These are phyloP conservation scores for Leucaena leucocephala DNA, from an alignment of 306 rosid genomes.

Conservation along the genomic window DNA sequence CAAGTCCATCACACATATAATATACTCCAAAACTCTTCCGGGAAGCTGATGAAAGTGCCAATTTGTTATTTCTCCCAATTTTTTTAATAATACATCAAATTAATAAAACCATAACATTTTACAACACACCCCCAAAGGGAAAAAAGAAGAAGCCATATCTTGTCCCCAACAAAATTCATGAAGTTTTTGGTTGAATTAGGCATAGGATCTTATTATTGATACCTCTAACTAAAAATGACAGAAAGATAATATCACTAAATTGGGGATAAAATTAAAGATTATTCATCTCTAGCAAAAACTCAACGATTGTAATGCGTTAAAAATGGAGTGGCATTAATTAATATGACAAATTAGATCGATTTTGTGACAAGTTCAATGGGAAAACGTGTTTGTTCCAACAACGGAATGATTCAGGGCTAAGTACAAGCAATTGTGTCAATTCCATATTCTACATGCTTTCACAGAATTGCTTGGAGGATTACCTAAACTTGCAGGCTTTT, in stretches of 20 bases:
- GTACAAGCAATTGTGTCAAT: background rate
- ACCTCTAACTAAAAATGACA: background rate
- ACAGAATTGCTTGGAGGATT: background rate
- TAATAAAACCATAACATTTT: too few species aligned
- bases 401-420: background rate
- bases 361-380: background rate
- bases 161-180: too few species aligned
- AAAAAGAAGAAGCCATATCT: too few species aligned
- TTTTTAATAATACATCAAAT: background rate
- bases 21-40: background rate
- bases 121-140: too few species aligned
- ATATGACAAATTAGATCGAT: background rate
- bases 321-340: background rate
- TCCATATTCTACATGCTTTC: background rate
- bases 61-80: background rate
- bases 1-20: background rate
- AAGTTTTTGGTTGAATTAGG: too few species aligned
- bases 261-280: background rate
- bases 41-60: background rate
- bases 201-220: background rate
- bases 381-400: background rate
- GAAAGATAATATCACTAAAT: background rate
- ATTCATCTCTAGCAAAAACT: background rate
- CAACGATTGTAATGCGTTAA: background rate
- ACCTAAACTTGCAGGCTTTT: background rate